Evolutionary conservation across 371 early-diverging fungal species (phyloP), one percentile per base, ranked within the genome.

Genomic region (Haplosporangium sp.): DNA sequence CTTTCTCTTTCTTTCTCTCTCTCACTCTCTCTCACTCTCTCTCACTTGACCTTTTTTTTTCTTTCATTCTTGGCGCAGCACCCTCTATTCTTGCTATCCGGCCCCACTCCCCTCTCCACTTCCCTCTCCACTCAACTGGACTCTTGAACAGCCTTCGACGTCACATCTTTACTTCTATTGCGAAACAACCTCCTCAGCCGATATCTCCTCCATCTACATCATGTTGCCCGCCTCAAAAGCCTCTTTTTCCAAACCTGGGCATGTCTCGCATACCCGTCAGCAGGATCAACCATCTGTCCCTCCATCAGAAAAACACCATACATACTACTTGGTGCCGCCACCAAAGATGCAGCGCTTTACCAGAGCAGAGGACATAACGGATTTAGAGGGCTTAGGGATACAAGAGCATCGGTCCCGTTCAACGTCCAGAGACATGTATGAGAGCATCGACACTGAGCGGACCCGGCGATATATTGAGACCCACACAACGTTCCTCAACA

Each of bases 401-500:
- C 56, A 41, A 42, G 59, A n/a, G 40, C 67, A 46, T n/a, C 23
- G 42, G 40, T 45, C 51, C 5, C 11, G 43, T 16, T 16, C 38
- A 38, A 18, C 42, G 14, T 20, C 38, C 29, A 53, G 45, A 18
- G 36, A 23, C 47, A 53, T 47, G 6, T 42, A 1, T 42, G n/a
- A 5, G 14, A 58, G 37, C 64, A 50, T 16, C 18, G 56, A 48
- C 43, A 56, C 29, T n/a, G 47, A 64, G 20, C 74, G 59, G 6
- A 43, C 55, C 21, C 38, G 64, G 11, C 67, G 43, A 20, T 73
- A 73, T 36, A 59, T 73, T 37, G 64, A 73, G 20, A 42, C 64
- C 16, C 63, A 73, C 56, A 73, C 74, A 0, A 59, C 68, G 2
- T 73, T 59, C 59, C 68, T 73, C 54, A 64, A 73, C n/a, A 73